These are phyloP conservation scores for Stevia rebaudiana DNA, from an alignment of 140 eudicot genomes.

Conservation along the genomic window DNA sequence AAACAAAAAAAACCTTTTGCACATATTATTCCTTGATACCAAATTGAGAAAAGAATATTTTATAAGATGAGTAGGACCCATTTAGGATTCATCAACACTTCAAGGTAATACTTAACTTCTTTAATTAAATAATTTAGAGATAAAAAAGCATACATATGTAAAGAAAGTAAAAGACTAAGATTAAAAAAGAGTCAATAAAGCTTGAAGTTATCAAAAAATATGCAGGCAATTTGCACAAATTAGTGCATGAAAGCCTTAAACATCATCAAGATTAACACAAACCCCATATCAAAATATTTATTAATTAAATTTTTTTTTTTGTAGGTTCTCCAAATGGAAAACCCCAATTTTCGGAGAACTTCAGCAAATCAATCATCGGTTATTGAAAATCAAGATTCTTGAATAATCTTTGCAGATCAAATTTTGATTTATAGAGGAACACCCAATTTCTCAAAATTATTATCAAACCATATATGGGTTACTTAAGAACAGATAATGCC, in stretches of 20 bases:
- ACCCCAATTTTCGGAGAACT: neutral
- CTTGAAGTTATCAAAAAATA: conserved; percentile 15
- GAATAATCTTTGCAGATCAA: neutral
- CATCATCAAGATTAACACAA: conserved; percentile 16
- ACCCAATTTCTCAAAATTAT: conserved; percentile 1
- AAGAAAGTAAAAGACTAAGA: conserved; percentile 9
- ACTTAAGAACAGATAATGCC: neutral
- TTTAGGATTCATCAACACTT: conserved; percentile 20
- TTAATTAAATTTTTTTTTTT: neutral
- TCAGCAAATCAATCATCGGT: neutral
- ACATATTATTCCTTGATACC: conserved; percentile 19
- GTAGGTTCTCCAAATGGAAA: neutral
- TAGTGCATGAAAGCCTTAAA: conserved; percentile 26
- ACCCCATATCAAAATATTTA: neutral
- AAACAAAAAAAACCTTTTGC: neutral
- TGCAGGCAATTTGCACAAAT: conserved; percentile 12
- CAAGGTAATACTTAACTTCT: conserved; percentile 10
- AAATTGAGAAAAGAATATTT: conserved; percentile 19
- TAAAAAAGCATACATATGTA: conserved; percentile 4
- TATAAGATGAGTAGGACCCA: conserved; percentile 25
- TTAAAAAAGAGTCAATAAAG: conserved; percentile 18
- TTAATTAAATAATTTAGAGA: neutral
- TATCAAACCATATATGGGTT: neutral
- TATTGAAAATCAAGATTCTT: conserved; percentile 1
- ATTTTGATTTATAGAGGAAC: neutral